Evolutionary conservation across 352 stramenopile genomes (phyloP).

Genomic region (Pythium catenulatum): DNA sequence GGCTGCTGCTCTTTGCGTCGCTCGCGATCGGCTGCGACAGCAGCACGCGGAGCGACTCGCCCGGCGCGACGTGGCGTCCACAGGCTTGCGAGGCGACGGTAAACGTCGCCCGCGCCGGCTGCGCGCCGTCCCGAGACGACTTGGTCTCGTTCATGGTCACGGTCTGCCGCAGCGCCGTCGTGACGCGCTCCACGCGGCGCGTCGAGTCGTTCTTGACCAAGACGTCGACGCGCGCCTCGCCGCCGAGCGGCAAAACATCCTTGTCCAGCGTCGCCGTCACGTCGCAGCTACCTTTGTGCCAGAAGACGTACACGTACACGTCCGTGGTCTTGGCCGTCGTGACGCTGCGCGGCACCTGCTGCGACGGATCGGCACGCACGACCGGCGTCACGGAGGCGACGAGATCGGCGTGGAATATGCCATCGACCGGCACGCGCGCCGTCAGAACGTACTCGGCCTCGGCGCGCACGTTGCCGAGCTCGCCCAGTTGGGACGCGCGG

Average conservation of each 20-base stretch:
- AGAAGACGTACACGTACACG: slow-evolving; percentile 27
- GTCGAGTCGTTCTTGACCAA: slow-evolving; percentile 21
- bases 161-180: slow-evolving; percentile 6
- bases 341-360: background rate
- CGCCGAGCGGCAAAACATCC: slow-evolving; percentile 14
- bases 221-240: background rate
- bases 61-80: background rate
- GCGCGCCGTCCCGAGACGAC: too few species aligned
- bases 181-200: background rate
- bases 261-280: slow-evolving; percentile 8
- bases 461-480: background rate
- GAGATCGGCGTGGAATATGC: background rate
- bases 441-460: slow-evolving; percentile 15
- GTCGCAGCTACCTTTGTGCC: slow-evolving; percentile 15
- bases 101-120: too few species aligned
- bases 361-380: background rate
- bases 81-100: too few species aligned
- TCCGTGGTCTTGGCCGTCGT: background rate
- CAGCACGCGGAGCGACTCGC: background rate
- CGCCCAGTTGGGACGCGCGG: background rate
- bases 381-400: background rate
- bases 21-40: background rate
- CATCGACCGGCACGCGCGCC: background rate
- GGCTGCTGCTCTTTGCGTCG: background rate
- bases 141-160: slow-evolving; percentile 4